Evolutionary conservation across 257 asterid species (phyloP).

Genomic region (Scutellaria galericulata): DNA sequence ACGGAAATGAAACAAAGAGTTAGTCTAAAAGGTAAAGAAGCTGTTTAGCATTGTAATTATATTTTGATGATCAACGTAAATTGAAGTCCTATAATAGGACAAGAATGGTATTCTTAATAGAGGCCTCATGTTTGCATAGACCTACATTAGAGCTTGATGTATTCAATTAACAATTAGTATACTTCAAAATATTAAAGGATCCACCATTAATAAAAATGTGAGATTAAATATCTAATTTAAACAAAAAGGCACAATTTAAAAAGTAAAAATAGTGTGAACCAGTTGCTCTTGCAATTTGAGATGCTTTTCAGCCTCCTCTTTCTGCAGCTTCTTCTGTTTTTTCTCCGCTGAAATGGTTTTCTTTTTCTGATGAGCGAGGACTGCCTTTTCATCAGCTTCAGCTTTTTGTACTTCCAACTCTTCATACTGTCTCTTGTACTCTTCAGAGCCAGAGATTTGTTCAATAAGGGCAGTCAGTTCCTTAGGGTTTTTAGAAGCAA

Average conservation of each 20-base stretch:
- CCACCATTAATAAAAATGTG: constrained; percentile 28
- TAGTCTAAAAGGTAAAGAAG: background rate
- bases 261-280: constrained; percentile 44
- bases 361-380: constrained; percentile 93
- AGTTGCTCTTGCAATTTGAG: constrained; percentile 83
- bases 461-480: constrained; percentile 86
- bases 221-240: constrained; percentile 4
- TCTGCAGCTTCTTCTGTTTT: constrained; percentile 93
- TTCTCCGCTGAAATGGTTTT: constrained; percentile 81
- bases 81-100: background rate
- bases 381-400: constrained; percentile 89
- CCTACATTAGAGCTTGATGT: constrained; percentile 17
- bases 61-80: background rate
- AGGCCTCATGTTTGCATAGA: constrained; percentile 11
- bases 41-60: background rate
- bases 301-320: constrained; percentile 98
- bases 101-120: background rate
- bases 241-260: constrained; percentile 27
- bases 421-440: constrained; percentile 75
- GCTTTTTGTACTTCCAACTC: constrained; percentile 84
- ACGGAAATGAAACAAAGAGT: constrained; percentile 28
- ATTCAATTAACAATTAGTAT: constrained; percentile 19
- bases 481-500: constrained; percentile 94
- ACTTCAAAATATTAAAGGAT: constrained; percentile 14
- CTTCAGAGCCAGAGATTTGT: constrained; percentile 98